Conservation (phyloP, 2,329 filamentous ascomycete species). For the Clathrospora elynae region DNA sequence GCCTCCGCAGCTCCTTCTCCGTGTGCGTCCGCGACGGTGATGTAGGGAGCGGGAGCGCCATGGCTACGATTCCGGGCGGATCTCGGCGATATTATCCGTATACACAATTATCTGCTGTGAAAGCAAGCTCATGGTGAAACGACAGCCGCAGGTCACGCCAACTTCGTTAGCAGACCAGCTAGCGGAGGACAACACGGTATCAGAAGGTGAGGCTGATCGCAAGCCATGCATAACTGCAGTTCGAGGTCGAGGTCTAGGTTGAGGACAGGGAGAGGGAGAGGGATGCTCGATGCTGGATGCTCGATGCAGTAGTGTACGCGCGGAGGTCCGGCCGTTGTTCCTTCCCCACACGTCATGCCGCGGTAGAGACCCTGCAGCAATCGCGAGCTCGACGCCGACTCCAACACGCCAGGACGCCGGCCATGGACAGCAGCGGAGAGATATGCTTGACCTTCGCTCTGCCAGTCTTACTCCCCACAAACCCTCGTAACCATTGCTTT, state of each 20-base stretch:
- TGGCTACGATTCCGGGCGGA: conserved; percentile 10
- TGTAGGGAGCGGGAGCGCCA: conserved; percentile 29
- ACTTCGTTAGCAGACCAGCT: conserved; percentile 20
- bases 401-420: conserved; percentile 21
- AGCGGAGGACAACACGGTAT: conserved; percentile 13
- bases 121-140: conserved; percentile 25
- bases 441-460: conserved; percentile 15
- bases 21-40: conserved; percentile 23
- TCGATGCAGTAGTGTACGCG: too few relatives aligned
- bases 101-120: conserved; percentile 10
- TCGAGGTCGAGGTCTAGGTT: too few relatives aligned
- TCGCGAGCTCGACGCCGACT: conserved; percentile 16
- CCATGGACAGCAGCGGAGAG: conserved; percentile 30
- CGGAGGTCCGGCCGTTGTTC: conserved; percentile 9
- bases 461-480: background rate
- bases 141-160: conserved; percentile 26
- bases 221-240: conserved; percentile 30
- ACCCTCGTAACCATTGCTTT: conserved; percentile 12
- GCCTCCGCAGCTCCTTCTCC: conserved; percentile 38
- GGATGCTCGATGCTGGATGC: too few relatives aligned
- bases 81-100: conserved; percentile 10
- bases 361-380: conserved; percentile 21
- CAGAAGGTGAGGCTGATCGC: conserved; percentile 5
- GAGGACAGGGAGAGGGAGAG: too few relatives aligned
- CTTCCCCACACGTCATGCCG: conserved; percentile 35